phyloP scores from a whole-genome alignment of 2,329 filamentous ascomycete genomes.

The Penicillium sp. region DNA sequence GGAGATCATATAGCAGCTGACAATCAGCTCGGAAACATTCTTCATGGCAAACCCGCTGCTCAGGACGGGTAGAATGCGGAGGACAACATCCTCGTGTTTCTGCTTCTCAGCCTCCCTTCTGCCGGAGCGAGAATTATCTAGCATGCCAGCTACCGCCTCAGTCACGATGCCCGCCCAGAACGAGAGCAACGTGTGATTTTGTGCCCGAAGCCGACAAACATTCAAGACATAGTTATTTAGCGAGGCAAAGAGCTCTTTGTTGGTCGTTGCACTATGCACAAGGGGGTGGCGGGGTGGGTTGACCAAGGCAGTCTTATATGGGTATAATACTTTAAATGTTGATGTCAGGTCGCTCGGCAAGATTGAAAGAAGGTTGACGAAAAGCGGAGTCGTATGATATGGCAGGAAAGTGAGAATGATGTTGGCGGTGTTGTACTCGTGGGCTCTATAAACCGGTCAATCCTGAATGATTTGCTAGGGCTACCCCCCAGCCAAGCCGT shows the following conservation, averaged over 20 bases:
- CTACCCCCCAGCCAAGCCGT: too few species aligned
- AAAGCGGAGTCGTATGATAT: constrained; percentile 85
- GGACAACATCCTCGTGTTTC: constrained; percentile 76
- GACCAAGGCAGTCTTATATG: constrained; percentile 79
- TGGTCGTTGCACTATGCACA: constrained; percentile 80
- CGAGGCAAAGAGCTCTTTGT: constrained; percentile 72
- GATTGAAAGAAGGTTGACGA: constrained; percentile 84
- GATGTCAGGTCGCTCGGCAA: constrained; percentile 73
- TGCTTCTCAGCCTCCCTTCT: constrained; percentile 75
- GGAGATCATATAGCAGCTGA: constrained; percentile 90
- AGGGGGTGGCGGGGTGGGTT: constrained; percentile 79
- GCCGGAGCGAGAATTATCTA: constrained; percentile 78
- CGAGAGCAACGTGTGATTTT: constrained; percentile 76
- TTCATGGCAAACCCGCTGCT: constrained; percentile 77
- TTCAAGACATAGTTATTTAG: constrained; percentile 80
- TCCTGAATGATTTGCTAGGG: neutral
- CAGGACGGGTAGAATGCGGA: constrained; percentile 70
- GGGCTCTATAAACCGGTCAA: constrained; percentile 63
- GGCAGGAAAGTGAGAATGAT: constrained; percentile 87
- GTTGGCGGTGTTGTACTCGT: constrained; percentile 83
- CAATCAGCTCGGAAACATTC: constrained; percentile 75
- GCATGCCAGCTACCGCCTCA: constrained; percentile 80
- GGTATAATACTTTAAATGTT: constrained; percentile 81
- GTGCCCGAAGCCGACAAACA: constrained; percentile 70
- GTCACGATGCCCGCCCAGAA: constrained; percentile 92